Base-by-base conservation (phyloP, 345 rosid genomes). In the Combretum micranthum region DNA sequence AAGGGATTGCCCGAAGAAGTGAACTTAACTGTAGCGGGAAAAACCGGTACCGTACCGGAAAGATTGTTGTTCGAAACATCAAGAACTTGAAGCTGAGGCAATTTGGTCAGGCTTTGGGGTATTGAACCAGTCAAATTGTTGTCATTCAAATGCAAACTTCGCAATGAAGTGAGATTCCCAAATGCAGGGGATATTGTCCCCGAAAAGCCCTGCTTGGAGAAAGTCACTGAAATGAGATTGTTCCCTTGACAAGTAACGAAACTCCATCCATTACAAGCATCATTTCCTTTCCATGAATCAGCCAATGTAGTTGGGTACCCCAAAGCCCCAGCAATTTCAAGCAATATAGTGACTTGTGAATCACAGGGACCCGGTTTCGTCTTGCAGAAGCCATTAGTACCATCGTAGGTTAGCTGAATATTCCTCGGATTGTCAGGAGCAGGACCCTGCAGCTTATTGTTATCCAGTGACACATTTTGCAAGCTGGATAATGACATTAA, bases 1-100 rank as follows among this genome's bases (percentile, higher is more conserved):
- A 77, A 60, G 57, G 63, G 12, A 65, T 85, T 88, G 37, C 94
- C 94, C 0, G 87, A 79, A 4, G 59, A 64, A 18, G 2, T 59
- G 47, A 85, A 67, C 74, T 77, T 83, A 57, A 85, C 83, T 0
- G 59, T 17, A 10, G 54, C 11, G 1, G 80, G 51, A 52, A 88
- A 84, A 15, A 17, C 15, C 0, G 90, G 95, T 32, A 82, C 57
- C 21, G 57, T 44, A 4, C 96, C 92, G 1, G 70, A 63, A 46
- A 90, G 91, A 62, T 87, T 83, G 65, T 90, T 90, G 58, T 87
- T 87, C 0, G 96, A 77, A 12, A 91, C 83, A 69, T 88, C 86
- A 52, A 91, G 63, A 43, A 66, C 13, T 69, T 69, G 66, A 52
- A 91, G 65, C 20, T 56, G 69, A 15, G 79, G n/a, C 80, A 91